Conservation (phyloP, 73 alveolate genomes). For the Tetrahymena malaccensis region DNA sequence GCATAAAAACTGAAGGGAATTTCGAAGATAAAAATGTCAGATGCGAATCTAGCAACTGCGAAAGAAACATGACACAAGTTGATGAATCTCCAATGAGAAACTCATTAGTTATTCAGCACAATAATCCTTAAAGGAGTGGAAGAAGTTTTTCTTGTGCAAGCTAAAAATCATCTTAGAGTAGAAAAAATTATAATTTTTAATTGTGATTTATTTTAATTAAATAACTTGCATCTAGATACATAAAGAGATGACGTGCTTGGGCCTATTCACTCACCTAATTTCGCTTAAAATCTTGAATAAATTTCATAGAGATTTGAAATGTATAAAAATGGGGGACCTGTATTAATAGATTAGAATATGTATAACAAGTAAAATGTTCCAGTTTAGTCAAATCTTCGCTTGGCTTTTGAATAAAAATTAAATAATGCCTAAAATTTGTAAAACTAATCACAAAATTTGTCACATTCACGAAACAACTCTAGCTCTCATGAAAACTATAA, state of each 20-base stretch:
- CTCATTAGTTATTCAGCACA: background rate
- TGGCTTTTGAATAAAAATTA: background rate
- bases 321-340: background rate
- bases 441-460: background rate
- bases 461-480: background rate
- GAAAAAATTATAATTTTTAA: background rate
- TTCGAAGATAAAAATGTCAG: background rate
- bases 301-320: background rate
- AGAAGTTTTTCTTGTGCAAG: background rate
- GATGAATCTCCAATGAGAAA: background rate
- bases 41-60: background rate
- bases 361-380: background rate
- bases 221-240: background rate
- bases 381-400: background rate
- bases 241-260: background rate
- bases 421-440: background rate
- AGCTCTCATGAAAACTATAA: background rate
- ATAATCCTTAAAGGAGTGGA: background rate
- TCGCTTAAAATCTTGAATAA: background rate
- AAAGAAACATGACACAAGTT: background rate
- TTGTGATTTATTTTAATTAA: background rate
- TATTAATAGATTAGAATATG: background rate
- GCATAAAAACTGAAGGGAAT: background rate
- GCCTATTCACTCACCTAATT: background rate
- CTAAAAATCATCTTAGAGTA: background rate